Evolutionary conservation across 2,329 filamentous ascomycete genomes (phyloP).

Genomic region (Cladorrhinum sp.): DNA sequence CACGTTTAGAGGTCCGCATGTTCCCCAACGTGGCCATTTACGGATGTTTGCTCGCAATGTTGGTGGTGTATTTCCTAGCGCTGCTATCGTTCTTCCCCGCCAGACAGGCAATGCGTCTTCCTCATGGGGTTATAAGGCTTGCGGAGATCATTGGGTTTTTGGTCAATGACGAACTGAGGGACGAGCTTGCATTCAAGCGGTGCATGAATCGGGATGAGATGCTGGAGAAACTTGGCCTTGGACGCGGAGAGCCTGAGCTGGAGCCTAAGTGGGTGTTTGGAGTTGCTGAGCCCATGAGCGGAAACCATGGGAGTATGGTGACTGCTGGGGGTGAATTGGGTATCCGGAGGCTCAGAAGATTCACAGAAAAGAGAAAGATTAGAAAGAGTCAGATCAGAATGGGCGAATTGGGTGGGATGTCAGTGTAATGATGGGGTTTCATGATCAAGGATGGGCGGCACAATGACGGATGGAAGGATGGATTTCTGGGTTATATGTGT

Average conservation of each 20-base stretch:
- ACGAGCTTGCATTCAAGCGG: constrained; percentile 70
- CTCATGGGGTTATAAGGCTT: constrained; percentile 69
- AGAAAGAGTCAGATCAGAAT: constrained; percentile 31
- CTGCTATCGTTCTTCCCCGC: constrained; percentile 60
- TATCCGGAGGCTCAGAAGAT: constrained; percentile 43
- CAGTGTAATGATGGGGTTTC: background rate
- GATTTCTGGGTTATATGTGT: background rate
- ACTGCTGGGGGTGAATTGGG: constrained; percentile 39
- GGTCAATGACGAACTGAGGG: constrained; percentile 66
- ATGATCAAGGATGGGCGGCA: too few relatives aligned
- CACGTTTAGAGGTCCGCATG: constrained; percentile 57
- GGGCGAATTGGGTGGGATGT: constrained; percentile 2
- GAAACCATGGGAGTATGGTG: constrained; percentile 24
- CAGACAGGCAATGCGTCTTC: constrained; percentile 62
- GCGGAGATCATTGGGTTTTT: constrained; percentile 77
- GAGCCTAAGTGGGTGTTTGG: constrained; percentile 54
- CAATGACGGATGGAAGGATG: too few relatives aligned
- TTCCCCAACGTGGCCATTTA: constrained; percentile 71
- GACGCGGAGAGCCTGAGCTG: constrained; percentile 37
- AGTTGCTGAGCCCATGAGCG: constrained; percentile 33
- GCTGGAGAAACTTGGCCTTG: constrained; percentile 62
- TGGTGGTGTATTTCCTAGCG: constrained; percentile 66
- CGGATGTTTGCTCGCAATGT: constrained; percentile 68
- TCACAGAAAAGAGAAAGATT: constrained; percentile 41
- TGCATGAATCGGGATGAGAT: constrained; percentile 65